Conservation (phyloP, 2,329 filamentous ascomycete genomes). For the Orbilia oligospora region DNA sequence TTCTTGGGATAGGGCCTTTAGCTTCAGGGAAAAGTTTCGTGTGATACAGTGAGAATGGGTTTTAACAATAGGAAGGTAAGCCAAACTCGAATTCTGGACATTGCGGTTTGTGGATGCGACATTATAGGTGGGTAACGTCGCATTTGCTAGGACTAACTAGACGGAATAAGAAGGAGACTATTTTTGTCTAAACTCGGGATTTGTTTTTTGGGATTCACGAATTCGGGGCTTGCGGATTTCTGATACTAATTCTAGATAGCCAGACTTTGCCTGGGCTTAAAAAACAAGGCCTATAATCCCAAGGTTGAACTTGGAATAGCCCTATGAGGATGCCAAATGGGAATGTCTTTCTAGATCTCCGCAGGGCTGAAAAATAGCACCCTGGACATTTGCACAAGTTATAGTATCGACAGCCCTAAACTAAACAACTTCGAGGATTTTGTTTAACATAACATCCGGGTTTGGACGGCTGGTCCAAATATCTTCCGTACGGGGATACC, state of each 20-base stretch:
- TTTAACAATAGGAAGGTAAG: too few relatives aligned
- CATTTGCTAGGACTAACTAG: not conserved
- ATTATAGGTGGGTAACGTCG: conserved; percentile 1
- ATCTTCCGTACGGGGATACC: not conserved
- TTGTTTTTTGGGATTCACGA: too few relatives aligned
- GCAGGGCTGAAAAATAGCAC: conserved; percentile 11
- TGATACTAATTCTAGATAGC: not conserved
- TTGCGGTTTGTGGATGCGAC: conserved; percentile 4
- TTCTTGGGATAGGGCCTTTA: too few relatives aligned
- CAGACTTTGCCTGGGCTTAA: not conserved
- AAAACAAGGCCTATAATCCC: not conserved
- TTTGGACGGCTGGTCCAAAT: not conserved
- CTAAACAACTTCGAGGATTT: too few relatives aligned
- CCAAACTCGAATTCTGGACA: too few relatives aligned
- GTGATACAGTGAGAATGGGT: too few relatives aligned
- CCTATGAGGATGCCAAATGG: conserved; percentile 19
- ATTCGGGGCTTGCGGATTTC: too few relatives aligned
- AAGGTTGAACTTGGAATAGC: conserved; percentile 11
- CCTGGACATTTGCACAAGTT: too few relatives aligned
- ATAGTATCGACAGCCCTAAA: too few relatives aligned
- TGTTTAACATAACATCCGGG: not conserved
- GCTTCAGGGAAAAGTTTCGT: too few relatives aligned
- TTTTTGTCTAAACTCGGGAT: not conserved
- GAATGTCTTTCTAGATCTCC: not conserved
- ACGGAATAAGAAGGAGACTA: conserved; percentile 24